Conservation (phyloP, 306 rosid genomes). For the Medicago lupulina region DNA sequence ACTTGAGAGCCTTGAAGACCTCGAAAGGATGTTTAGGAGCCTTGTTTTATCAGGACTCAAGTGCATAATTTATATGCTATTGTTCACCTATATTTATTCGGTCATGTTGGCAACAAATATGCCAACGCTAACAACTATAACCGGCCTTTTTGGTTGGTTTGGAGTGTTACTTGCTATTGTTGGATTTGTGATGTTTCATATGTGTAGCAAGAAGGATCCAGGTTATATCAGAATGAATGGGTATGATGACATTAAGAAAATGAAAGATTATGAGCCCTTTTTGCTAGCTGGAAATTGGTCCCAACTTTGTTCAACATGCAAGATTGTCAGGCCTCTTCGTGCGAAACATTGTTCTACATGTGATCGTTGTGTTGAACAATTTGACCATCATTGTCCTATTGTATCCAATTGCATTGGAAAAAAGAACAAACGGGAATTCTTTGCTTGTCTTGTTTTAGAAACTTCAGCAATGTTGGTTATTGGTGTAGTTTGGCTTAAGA, state of each 20-base stretch:
- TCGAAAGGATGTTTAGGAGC: too few species aligned
- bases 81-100: conserved; percentile 79
- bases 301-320: conserved; percentile 60
- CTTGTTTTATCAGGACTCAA: conserved; percentile 70
- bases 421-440: conserved; percentile 97
- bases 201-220: conserved; percentile 98
- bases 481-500: conserved; percentile 76
- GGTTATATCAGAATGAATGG: conserved; percentile 79
- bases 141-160: conserved; percentile 80
- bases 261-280: conserved; percentile 95
- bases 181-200: conserved; percentile 76
- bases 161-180: conserved; percentile 84
- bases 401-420: conserved; percentile 99
- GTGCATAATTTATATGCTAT: conserved; percentile 77
- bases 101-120: conserved; percentile 61
- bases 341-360: conserved; percentile 98
- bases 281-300: conserved; percentile 85
- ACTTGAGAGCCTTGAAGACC: too few species aligned
- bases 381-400: conserved; percentile 99
- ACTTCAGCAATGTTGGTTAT: conserved; percentile 84
- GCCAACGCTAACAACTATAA: conserved; percentile 77
- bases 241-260: conserved; percentile 60
- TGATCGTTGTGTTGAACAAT: conserved; percentile 94
- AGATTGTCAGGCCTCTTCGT: conserved; percentile 99
- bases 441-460: conserved; percentile 79